These are phyloP conservation scores for Hanseniaspora clermontiae DNA, from an alignment of 805 yeast genomes.

Conservation along the genomic window DNA sequence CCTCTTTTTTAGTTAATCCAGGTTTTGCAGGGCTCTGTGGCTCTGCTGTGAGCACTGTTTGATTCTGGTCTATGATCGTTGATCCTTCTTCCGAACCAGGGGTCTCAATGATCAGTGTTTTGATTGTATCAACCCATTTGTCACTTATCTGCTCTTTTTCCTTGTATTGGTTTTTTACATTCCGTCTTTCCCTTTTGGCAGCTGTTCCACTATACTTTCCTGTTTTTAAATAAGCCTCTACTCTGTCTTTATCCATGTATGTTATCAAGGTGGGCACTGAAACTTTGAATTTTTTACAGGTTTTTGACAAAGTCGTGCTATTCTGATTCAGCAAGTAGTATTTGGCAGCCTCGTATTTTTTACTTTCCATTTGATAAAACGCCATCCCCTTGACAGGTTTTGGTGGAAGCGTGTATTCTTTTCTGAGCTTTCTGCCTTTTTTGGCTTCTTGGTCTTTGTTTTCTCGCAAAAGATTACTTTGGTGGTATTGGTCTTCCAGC, in stretches of 20 bases:
- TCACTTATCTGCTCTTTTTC: conserved; percentile 7
- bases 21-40: background rate
- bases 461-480: background rate
- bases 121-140: conserved; percentile 7
- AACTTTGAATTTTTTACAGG: conserved; percentile 8
- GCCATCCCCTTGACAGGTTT: conserved; percentile 7
- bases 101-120: background rate
- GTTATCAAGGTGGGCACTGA: conserved; percentile 14
- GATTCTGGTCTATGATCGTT: background rate
- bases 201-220: conserved; percentile 13
- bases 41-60: background rate
- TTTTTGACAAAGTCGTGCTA: conserved; percentile 10
- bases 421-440: conserved; percentile 14
- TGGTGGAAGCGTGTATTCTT: conserved; percentile 14
- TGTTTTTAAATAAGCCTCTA: conserved; percentile 10
- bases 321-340: conserved; percentile 8
- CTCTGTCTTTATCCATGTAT: conserved; percentile 13
- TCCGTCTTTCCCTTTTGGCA: conserved; percentile 11
- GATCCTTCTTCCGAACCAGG: background rate
- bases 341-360: conserved; percentile 14
- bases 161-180: conserved; percentile 12
- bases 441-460: background rate
- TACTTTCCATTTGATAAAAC: conserved; percentile 7
- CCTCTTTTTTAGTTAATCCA: background rate
- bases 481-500: background rate